phyloP scores from a whole-genome alignment of 495 filamentous ascomycete species.

The Letharia lupina region DNA sequence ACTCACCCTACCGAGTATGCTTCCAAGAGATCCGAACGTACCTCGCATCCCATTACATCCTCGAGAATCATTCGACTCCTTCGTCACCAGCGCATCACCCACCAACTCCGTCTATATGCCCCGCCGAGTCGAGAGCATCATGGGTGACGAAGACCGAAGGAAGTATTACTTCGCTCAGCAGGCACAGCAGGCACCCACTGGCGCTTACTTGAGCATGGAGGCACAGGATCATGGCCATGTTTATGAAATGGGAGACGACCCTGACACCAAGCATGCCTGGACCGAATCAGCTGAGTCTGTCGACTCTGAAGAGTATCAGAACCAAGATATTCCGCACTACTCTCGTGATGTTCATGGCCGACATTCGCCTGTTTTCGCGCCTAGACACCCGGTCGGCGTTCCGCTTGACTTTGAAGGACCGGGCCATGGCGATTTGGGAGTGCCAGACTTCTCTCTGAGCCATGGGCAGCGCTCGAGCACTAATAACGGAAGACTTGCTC shows the following conservation, averaged over 20 bases:
- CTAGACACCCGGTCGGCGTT: slow-evolving; percentile 9
- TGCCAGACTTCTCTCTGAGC: slow-evolving; percentile 3
- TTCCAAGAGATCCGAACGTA: slow-evolving; percentile 39
- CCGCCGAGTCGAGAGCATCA: slow-evolving; percentile 70
- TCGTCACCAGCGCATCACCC: slow-evolving; percentile 50
- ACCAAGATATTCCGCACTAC: slow-evolving; percentile 10
- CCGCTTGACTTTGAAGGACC: slow-evolving; percentile 7
- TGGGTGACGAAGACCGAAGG: slow-evolving; percentile 66
- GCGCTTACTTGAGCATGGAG: slow-evolving; percentile 41
- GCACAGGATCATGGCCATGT: slow-evolving; percentile 38
- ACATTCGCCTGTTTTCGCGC: slow-evolving; percentile 15
- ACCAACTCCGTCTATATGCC: slow-evolving; percentile 64
- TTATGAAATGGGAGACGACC: slow-evolving; percentile 44
- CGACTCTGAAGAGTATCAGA: slow-evolving; percentile 15
- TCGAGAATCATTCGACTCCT: slow-evolving; percentile 64
- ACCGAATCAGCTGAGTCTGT: slow-evolving; percentile 13
- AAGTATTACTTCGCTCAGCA: slow-evolving; percentile 64
- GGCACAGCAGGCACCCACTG: slow-evolving; percentile 44
- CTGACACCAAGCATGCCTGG: slow-evolving; percentile 18
- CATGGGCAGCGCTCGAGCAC: background rate
- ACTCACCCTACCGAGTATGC: slow-evolving; percentile 32
- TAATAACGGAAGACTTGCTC: background rate
- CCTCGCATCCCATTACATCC: slow-evolving; percentile 47
- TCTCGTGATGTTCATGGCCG: background rate
- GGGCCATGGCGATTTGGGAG: slow-evolving; percentile 1